Base-by-base conservation (phyloP, 1,284 basidiomycete species). In the Moesziomyces antarcticus region DNA sequence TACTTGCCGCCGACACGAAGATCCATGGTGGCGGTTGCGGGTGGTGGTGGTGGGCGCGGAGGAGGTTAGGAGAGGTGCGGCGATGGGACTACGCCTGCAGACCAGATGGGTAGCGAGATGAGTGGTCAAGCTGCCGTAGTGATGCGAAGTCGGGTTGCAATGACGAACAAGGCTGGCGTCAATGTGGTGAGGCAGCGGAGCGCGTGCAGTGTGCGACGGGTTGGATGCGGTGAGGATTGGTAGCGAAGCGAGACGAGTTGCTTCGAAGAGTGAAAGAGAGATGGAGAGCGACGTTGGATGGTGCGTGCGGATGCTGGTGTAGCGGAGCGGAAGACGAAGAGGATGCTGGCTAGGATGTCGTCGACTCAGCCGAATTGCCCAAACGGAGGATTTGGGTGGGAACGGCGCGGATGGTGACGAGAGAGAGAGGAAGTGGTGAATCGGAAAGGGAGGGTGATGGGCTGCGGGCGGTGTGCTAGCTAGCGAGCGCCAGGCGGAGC, bases 1-100 rank as follows among this genome's bases (percentile, higher is more conserved):
- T 82, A 84, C 88, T 98, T 98, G 85, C 95, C 94, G 82, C 96
- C 95, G 46, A 98, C 95, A 78, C 94, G 90, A 80, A 97, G 91
- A 88, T 97, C 95, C 84, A 97, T 91, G 54, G 43, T 70, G 56
- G 46, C 55, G 56, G 42, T 37, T n/a, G 21, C 18, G 37, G 16
- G 50, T 21, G 57, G 51, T 30, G 47, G 53, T 46, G 27, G 27
- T 24, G 24, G 18, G 30, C 9, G 49, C 18, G 57, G 51, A 30
- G 47, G 54, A 43, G 49, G 35, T n/a, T 33, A 24, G 14, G 21
- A 46, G 18, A 41, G 24, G 43, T 50, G 54, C 37, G 49, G 50
- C 3, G 11, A 21, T 46, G 44, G 22, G 24, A 22, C 22, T 40
- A 40, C 6, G 16, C 37, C 37, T 30, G 41, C 18, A 18, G 42